Evolutionary conservation across 306 rosid genomes (phyloP).

Genomic region (Senna tora): DNA sequence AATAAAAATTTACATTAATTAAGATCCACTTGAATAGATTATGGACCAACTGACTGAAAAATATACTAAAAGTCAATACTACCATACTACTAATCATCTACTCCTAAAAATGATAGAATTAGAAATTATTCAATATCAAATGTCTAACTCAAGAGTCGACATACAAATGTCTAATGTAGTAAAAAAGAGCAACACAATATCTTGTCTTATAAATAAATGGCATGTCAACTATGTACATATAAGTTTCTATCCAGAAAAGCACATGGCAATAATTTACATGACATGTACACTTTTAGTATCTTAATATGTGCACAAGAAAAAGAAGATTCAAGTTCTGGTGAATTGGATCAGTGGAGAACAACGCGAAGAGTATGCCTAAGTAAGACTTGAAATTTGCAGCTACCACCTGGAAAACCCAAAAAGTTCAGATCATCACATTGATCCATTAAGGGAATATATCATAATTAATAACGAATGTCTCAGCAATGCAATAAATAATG

Average conservation of each 20-base stretch:
- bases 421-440: constrained; percentile 7
- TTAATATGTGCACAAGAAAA: constrained; percentile 3
- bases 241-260: not conserved
- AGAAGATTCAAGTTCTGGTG: not conserved
- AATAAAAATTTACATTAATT: too few species aligned
- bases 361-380: constrained; percentile 25
- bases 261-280: constrained; percentile 34
- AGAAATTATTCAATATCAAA: too few species aligned
- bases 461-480: not conserved
- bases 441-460: constrained; percentile 5
- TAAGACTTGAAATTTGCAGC: constrained; percentile 32
- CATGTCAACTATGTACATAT: constrained; percentile 42
- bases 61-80: too few species aligned
- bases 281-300: constrained; percentile 39
- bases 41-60: too few species aligned
- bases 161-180: not conserved
- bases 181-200: not conserved
- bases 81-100: too few species aligned
- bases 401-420: constrained; percentile 34
- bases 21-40: too few species aligned
- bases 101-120: too few species aligned
- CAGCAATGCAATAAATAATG: not conserved
- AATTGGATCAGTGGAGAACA: constrained; percentile 23
- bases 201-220: not conserved
- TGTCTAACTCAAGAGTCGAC: not conserved